Base-by-base conservation (phyloP, 768 basidiomycete genomes). In the Tremella yokohamensis region DNA sequence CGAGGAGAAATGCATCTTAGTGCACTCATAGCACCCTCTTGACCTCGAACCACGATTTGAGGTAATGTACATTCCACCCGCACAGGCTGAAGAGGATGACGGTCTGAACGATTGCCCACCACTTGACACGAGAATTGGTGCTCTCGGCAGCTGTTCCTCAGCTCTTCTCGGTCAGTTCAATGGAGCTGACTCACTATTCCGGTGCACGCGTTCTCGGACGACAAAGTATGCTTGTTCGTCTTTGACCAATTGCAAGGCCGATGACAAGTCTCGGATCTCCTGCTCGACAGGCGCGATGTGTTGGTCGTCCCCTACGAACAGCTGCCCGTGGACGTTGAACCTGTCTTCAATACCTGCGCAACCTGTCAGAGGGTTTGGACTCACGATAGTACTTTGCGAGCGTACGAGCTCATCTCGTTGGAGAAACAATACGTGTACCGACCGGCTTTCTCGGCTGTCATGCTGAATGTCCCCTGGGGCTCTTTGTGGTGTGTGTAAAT, bases 171-270 rank as follows among this genome's bases (percentile, higher is more conserved):
- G 8, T 25, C 19, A 39, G 19, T 24, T 15, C 13, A 18, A 20
- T 20, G 49, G 38, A 58, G 16, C 42, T 53, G 16, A 45, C n/a
- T 45, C 42, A 51, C 96, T 99, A 76, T 98, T 90, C 54, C 96
- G 82, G 77, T 99, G 96, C 40, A 86, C 86, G 59, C 83, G 83
- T 77, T 99, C 96, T 50, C 96, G 84, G 25, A 98, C 86, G 29
- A 94, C 88, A 62, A 99, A 92, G 78, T 99, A 99, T 78, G 98
- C 96, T 75, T 98, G 94, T 76, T 99, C 96, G 71, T 99, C 96
- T 79, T 97, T 97, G 64, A 99, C 92, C 9, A 88, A 79, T 56
- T 87, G 83, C 49, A 98, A 79, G 8, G 87, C 90, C 54, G 84
- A 83, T 13, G 89, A 85, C 24, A 99, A 79, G 26, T 83, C 79